Conservation (phyloP, 148 eudicot species). For the Polygonum maritimum region DNA sequence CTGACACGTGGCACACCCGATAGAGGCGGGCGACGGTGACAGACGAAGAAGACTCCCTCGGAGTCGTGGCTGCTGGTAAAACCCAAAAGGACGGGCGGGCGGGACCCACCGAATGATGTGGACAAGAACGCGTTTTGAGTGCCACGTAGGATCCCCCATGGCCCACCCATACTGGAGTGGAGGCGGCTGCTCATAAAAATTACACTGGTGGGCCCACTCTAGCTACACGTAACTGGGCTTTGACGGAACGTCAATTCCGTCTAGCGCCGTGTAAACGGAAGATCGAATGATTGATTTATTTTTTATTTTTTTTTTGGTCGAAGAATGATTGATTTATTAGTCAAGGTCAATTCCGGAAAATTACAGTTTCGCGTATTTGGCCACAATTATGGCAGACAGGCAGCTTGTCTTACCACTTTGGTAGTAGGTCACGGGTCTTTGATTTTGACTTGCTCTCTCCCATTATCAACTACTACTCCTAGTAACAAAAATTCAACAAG, state of each 20-base stretch:
- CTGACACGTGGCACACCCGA: not conserved
- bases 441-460: too few relatives aligned
- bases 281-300: too few relatives aligned
- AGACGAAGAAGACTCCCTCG: not conserved
- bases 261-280: not conserved
- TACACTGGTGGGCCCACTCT: not conserved
- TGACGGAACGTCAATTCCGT: not conserved
- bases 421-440: too few relatives aligned
- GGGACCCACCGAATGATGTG: constrained; percentile 4
- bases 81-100: too few relatives aligned
- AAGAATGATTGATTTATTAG: too few relatives aligned
- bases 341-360: too few relatives aligned
- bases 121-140: not conserved
- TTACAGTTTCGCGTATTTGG: too few relatives aligned
- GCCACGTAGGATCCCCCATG: not conserved
- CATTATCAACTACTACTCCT: too few relatives aligned
- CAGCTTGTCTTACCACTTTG: too few relatives aligned
- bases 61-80: not conserved
- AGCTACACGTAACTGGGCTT: not conserved
- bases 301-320: too few relatives aligned
- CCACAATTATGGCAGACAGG: too few relatives aligned
- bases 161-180: not conserved
- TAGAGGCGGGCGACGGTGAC: not conserved
- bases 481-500: too few relatives aligned
- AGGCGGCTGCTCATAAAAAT: not conserved